phyloP scores from a whole-genome alignment of 257 asterid genomes.

The Solanum stenotomum region DNA sequence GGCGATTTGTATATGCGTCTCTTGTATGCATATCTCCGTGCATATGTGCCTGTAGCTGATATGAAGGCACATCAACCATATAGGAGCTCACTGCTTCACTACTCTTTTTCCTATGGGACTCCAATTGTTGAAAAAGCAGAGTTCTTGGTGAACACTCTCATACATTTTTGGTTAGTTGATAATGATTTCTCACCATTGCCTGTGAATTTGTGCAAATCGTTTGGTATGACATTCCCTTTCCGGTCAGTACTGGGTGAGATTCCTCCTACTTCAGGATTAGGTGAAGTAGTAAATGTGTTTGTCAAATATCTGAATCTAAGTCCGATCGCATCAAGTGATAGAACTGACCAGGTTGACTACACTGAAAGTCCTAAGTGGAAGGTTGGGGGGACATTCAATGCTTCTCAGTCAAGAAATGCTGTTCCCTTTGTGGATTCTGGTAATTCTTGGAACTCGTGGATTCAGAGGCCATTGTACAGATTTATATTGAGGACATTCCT shows the following conservation, averaged over 20 bases:
- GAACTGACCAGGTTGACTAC: constrained; percentile 32
- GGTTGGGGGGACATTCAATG: constrained; percentile 33
- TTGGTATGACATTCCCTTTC: constrained; percentile 49
- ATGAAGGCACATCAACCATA: constrained; percentile 52
- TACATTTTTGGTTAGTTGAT: constrained; percentile 87
- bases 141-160: constrained; percentile 52
- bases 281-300: constrained; percentile 60
- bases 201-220: constrained; percentile 53
- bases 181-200: constrained; percentile 87
- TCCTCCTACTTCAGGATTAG: constrained; percentile 81
- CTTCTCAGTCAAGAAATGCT: constrained; percentile 32
- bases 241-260: constrained; percentile 59
- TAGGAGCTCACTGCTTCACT: constrained; percentile 72
- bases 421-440: constrained; percentile 19
- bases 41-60: constrained; percentile 56
- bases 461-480: constrained; percentile 90
- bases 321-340: constrained; percentile 25
- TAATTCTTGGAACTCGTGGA: constrained; percentile 57
- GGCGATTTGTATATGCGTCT: constrained; percentile 55
- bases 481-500: constrained; percentile 73
- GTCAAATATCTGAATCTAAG: constrained; percentile 54
- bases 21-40: constrained; percentile 65
- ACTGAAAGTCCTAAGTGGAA: constrained; percentile 35
- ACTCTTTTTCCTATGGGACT: constrained; percentile 52
- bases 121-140: constrained; percentile 61